A percentile compares a stretch with the other conserved stretches of the same genome.
phyloP scores from a whole-genome alignment of 768 basidiomycete genomes.

The Tylopilus subfusipes region DNA sequence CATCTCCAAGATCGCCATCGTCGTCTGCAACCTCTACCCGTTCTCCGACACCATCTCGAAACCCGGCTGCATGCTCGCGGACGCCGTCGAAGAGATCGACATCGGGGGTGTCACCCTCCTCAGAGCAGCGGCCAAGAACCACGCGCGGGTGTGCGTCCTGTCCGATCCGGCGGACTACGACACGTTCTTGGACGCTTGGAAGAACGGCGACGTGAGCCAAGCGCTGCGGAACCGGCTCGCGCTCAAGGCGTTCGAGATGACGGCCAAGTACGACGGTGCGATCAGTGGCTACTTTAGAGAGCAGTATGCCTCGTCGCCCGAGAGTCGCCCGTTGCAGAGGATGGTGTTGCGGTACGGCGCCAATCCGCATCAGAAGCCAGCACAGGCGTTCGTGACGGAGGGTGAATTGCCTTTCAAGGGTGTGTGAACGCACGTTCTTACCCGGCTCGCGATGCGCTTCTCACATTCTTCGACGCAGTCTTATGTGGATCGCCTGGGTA shows the following conservation, averaged over 20 bases:
- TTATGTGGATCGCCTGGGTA: conserved; percentile 95
- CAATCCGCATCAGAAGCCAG: conserved; percentile 98
- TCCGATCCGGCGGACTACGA: conserved; percentile 88
- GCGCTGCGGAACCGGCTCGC: conserved; percentile 75
- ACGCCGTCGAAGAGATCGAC: conserved; percentile 96
- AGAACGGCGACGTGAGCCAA: conserved; percentile 69
- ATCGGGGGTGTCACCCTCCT: conserved; percentile 98
- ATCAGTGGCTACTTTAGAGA: conserved; percentile 96
- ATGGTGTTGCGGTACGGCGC: conserved; percentile 90
- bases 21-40: conserved; percentile 99
- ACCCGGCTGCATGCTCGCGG: conserved; percentile 84
- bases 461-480: conserved; percentile 42
- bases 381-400: conserved; percentile 88
- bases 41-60: conserved; percentile 89
- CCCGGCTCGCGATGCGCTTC: neutral
- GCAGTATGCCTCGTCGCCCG: conserved; percentile 87
- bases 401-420: conserved; percentile 95
- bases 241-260: conserved; percentile 96
- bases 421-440: conserved; percentile 23
- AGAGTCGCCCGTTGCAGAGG: conserved; percentile 74
- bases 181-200: conserved; percentile 76
- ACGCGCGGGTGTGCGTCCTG: conserved; percentile 84
- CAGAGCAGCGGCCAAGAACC: conserved; percentile 97
- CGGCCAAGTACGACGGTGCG: conserved; percentile 90
- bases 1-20: conserved; percentile 92